These are phyloP conservation scores for Citrus hindsii DNA, from an alignment of 345 rosid genomes.

Conservation along the genomic window DNA sequence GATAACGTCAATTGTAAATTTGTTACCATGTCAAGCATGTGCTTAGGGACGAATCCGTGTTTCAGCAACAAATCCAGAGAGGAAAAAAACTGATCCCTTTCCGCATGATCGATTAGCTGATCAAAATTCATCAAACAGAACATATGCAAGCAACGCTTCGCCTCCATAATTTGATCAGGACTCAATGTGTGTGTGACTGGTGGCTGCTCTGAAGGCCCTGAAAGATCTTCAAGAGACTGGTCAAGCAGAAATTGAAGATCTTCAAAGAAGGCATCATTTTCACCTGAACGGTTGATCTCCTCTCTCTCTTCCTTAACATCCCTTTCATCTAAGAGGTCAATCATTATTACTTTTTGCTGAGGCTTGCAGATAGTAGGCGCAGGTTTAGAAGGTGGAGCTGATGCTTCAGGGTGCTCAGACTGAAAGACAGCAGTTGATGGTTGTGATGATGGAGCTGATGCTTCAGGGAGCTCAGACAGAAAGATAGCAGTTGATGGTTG, in stretches of 20 bases:
- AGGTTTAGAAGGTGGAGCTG: too few species aligned
- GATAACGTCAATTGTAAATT: not conserved
- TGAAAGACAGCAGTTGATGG: not conserved
- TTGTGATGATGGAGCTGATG: not conserved
- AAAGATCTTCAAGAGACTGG: not conserved
- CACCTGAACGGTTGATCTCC: not conserved
- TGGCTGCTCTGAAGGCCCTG: not conserved
- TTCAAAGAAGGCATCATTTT: not conserved
- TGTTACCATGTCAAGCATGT: not conserved
- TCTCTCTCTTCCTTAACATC: not conserved
- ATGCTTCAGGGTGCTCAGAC: not conserved
- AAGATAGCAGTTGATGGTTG: too few species aligned
- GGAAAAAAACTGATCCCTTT: not conserved
- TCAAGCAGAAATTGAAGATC: not conserved
- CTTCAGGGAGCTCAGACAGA: too few species aligned
- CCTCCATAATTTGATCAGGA: not conserved
- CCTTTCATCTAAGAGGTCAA: not conserved
- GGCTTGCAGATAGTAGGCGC: too few species aligned
- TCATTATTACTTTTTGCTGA: too few species aligned
- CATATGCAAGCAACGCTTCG: not conserved
- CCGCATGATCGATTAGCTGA: not conserved
- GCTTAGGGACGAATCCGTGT: not conserved
- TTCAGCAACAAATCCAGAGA: not conserved
- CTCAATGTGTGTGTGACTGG: not conserved
- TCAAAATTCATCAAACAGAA: not conserved